phyloP scores from a whole-genome alignment of 805 yeast genomes.

The Candida sanyiensis region DNA sequence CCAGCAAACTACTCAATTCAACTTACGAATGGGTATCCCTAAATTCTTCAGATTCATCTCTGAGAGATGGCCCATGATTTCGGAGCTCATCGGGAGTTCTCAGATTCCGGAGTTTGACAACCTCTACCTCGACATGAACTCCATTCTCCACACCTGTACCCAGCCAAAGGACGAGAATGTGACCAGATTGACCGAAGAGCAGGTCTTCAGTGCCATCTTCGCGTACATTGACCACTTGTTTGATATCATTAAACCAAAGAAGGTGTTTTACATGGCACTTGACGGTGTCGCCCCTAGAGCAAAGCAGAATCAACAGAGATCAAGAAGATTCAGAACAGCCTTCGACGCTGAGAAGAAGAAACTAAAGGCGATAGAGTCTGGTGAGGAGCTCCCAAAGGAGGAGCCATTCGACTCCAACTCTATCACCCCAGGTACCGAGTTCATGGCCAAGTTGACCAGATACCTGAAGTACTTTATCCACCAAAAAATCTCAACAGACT shows the following conservation, averaged over 20 bases:
- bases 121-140: constrained; percentile 94
- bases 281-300: constrained; percentile 99
- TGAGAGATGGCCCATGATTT: constrained; percentile 97
- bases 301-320: constrained; percentile 95
- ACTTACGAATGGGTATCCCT: constrained; percentile 74
- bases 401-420: constrained; percentile 88
- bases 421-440: constrained; percentile 98
- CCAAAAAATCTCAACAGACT: constrained; percentile 79
- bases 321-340: constrained; percentile 92
- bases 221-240: constrained; percentile 92
- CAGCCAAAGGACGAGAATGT: constrained; percentile 71
- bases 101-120: constrained; percentile 94
- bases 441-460: constrained; percentile 84
- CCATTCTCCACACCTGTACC: constrained; percentile 90
- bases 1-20: background rate
- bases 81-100: constrained; percentile 74
- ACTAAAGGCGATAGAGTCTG: constrained; percentile 66
- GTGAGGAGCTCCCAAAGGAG: constrained; percentile 72
- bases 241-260: constrained; percentile 77
- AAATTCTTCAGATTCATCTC: constrained; percentile 95
- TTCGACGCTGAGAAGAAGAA: constrained; percentile 81
- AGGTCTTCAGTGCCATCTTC: constrained; percentile 88
- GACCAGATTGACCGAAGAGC: constrained; percentile 76
- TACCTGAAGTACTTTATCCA: constrained; percentile 90
- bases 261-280: constrained; percentile 90